Base-by-base conservation (phyloP, 2,329 filamentous ascomycete genomes). In the Fusarium tuaranense region DNA sequence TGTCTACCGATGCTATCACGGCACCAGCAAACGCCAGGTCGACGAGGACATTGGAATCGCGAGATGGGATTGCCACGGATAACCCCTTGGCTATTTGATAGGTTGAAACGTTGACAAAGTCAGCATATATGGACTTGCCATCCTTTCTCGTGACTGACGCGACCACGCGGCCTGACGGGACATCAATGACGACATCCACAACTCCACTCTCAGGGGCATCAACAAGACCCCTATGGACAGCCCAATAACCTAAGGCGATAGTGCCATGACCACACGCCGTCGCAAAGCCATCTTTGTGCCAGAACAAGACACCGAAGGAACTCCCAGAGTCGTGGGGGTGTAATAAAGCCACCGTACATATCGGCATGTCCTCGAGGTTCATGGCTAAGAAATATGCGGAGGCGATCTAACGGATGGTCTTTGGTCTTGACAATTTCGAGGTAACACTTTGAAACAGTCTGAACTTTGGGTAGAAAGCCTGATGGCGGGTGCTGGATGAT, bases 271-370 rank as follows among this genome's bases (percentile, higher is more conserved):
- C 51, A 57, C 51, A 34, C 1, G 51, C 18, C 7, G 32, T 16
- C 32, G 32, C 4, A 34, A 57, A 79, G 22, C 78, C 78, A 38
- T 79, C 76, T n/a, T 78, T 79, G n/a, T 79, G 78, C 78, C 78
- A 79, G 46, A 80, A 80, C 0, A 79, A 10, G 3, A 79, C 78
- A 5, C 78, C 77, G 13, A 78, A 79, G 7, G 69, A 62, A 20
- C 78, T 75, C 1, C 67, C 71, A 0, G 53, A 7, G 41, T 80
- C 75, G 32, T 80, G 78, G 72, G 0, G 76, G 71, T 0, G 67
- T 77, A 13, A 79, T 77, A 7, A 80, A 80, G 4, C 73, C 72
- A 6, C 78, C 77, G 8, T 80, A 80, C 77, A 80, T 80, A 12
- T 78, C 78, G 0, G 77, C 67, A 13, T 76, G 74, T 0, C 74